phyloP scores from a whole-genome alignment of 2,329 filamentous ascomycete genomes.

The Macrophomina tecta region DNA sequence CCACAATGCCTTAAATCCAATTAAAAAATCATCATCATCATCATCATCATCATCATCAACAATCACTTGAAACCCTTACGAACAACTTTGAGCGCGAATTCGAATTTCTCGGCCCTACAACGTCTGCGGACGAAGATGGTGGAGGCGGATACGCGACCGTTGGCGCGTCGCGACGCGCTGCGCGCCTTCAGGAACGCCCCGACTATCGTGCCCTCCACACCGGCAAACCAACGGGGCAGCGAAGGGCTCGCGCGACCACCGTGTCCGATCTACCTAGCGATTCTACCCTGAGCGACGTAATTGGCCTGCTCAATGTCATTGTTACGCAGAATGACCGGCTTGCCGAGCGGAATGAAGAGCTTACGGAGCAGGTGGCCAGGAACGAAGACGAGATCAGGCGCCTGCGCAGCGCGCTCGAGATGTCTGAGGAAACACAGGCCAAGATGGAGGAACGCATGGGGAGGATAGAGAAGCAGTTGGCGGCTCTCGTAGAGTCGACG shows the following conservation, averaged over 20 bases:
- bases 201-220: slow-evolving; percentile 1
- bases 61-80: neutral
- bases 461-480: neutral
- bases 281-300: neutral
- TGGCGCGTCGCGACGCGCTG: slow-evolving; percentile 5
- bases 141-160: neutral
- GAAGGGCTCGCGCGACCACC: slow-evolving; percentile 1
- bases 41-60: no score
- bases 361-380: neutral
- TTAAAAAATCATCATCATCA: no score
- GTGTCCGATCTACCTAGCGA: neutral
- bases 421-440: neutral
- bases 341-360: slow-evolving; percentile 1
- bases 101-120: neutral
- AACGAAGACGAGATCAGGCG: neutral
- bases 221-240: neutral
- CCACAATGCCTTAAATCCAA: no score
- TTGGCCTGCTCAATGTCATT: neutral
- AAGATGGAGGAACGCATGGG: neutral
- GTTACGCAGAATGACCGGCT: slow-evolving; percentile 1
- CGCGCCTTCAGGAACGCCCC: slow-evolving; percentile 1
- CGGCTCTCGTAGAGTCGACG: neutral
- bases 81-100: neutral
- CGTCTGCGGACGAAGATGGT: slow-evolving; percentile 1
- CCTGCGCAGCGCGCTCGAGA: neutral